Evolutionary conservation across 2,329 filamentous ascomycete species (phyloP), one percentile per base, ranked within the genome.

Genomic region (Fusarium chlamydosporum): DNA sequence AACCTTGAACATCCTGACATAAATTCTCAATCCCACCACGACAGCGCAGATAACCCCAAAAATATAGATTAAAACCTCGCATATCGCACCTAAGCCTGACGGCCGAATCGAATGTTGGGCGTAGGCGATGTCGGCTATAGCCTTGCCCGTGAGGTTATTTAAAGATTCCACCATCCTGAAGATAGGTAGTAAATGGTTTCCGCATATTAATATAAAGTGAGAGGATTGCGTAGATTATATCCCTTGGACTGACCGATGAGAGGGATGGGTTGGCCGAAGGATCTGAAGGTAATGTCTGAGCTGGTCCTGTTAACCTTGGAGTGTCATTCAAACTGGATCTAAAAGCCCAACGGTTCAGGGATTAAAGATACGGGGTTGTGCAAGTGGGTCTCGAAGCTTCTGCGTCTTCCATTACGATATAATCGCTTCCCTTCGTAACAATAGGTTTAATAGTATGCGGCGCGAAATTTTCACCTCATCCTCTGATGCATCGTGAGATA

Each of bases 1-100:
- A 2, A 56, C n/a, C 7, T 31, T 48, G 29, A 53, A 64, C 3
- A 48, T 55, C 8, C 56, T 45, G 5, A 68, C 43, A 10, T 58
- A 67, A 1, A 61, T 37, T 1, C 66, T 31, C 18, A 52, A 6
- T 7, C 16, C 26, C 2, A 51, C 34, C 2, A 52, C 37, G 2
- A 18, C 8, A 0, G 37, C 23, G 2, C 48, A 52, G 4, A 42
- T 23, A 1, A 33, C 18, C 2, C 7, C 13, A 0, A 52, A 52
- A 0, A 33, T 2, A 16, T 52, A 52, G 2, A 52, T 31, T 0
- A 52, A 18, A 4, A 33, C 26, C 1, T 52, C 48, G 11, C 37
- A 52, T 1, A 52, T 9, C 1, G 4, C 26, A 4, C 48, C 48
- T 3, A 52, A 7, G 7, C 37, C 48, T 2, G 37, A 41, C 9